A percentile compares a stretch with the other conserved stretches of the same genome.
phyloP scores from a whole-genome alignment of 208 protist genomes.

The Leptomonas seymouri region DNA sequence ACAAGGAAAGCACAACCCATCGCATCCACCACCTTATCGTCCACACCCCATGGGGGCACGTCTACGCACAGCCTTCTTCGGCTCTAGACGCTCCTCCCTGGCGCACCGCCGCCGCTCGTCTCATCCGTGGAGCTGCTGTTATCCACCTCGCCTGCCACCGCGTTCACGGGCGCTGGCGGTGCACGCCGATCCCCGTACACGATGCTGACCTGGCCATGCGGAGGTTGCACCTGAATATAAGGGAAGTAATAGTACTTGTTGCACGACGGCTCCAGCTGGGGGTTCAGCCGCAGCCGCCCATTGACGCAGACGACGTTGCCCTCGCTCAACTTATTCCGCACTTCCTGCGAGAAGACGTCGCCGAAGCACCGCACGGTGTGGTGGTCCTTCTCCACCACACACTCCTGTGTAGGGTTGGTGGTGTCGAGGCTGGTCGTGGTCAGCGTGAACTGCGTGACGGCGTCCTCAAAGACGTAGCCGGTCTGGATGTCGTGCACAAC shows the following conservation, averaged over 20 bases:
- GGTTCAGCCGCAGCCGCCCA: conserved; percentile 86
- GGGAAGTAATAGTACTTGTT: conserved; percentile 94
- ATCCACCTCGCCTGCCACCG: conserved; percentile 34
- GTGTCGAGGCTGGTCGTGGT: conserved; percentile 90
- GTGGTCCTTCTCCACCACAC: conserved; percentile 91
- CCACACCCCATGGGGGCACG: too few relatives aligned
- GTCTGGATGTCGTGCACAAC: conserved; percentile 91
- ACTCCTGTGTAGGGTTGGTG: conserved; percentile 68
- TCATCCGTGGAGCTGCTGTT: conserved; percentile 17
- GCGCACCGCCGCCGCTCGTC: not conserved
- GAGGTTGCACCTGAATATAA: conserved; percentile 89
- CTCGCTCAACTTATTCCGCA: conserved; percentile 75
- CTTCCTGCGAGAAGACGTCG: conserved; percentile 84
- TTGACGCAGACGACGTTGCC: conserved; percentile 89
- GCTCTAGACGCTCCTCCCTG: not conserved
- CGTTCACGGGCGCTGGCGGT: conserved; percentile 45
- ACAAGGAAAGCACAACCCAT: too few relatives aligned
- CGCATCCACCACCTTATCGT: too few relatives aligned
- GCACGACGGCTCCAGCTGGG: conserved; percentile 85
- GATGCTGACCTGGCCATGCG: conserved; percentile 86
- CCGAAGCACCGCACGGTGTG: conserved; percentile 92
- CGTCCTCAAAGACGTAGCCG: conserved; percentile 91
- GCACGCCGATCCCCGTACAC: conserved; percentile 77
- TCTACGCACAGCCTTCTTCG: not conserved
- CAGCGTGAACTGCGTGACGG: conserved; percentile 91